phyloP scores from a whole-genome alignment of 176 grass and related monocot species.

The Aegilops bicornis region DNA sequence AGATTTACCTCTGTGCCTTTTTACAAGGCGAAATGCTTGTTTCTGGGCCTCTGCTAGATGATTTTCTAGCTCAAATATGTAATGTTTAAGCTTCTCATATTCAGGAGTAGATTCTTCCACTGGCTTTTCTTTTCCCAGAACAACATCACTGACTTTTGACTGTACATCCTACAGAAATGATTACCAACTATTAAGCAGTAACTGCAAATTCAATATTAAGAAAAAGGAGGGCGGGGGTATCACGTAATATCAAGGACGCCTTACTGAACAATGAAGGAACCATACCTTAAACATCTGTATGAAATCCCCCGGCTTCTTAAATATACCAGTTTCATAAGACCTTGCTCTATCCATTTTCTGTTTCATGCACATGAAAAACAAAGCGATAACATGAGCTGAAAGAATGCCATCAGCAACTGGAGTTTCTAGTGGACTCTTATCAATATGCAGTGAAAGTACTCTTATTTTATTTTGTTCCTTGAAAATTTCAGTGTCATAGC shows the following conservation, averaged over 20 bases:
- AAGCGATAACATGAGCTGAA: conserved; percentile 25
- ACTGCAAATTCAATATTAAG: conserved; percentile 14
- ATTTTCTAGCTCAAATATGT: conserved; percentile 96
- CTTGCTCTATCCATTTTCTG: conserved; percentile 98
- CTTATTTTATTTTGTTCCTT: neutral
- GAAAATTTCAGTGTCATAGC: neutral
- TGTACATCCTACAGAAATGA: conserved; percentile 68
- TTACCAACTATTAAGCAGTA: neutral
- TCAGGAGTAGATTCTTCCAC: conserved; percentile 94
- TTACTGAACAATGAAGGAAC: neutral
- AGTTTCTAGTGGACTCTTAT: neutral
- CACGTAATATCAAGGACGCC: conserved; percentile 6
- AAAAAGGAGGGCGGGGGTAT: too few relatives aligned
- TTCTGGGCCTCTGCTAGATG: conserved; percentile 95
- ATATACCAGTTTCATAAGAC: conserved; percentile 82
- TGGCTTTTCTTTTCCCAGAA: conserved; percentile 98
- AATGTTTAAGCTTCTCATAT: conserved; percentile 94
- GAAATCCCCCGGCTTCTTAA: conserved; percentile 88
- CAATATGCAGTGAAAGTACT: neutral
- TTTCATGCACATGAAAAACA: conserved; percentile 25
- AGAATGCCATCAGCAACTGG: neutral
- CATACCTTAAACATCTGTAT: conserved; percentile 98
- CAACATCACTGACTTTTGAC: conserved; percentile 93
- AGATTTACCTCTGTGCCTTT: conserved; percentile 86
- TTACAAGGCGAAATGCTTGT: conserved; percentile 97